Evolutionary conservation across 108 stramenopile species (phyloP), one percentile per base, ranked within the genome.

Genomic region (Fistulifera pelliculosa): DNA sequence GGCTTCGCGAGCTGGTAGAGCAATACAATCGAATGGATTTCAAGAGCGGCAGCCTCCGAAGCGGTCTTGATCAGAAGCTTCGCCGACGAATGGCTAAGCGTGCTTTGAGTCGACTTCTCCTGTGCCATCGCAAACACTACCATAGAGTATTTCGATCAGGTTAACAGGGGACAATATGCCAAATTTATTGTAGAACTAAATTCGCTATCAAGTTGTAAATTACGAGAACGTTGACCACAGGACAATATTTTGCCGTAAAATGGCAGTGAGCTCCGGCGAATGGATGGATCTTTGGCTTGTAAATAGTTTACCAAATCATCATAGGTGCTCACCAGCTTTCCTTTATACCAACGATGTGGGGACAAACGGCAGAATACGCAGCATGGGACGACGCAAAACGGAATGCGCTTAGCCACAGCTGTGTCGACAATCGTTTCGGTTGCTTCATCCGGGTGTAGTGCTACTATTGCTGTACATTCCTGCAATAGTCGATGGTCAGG

Each of bases 391-490:
- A 93, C 70, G 19, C 79, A 70, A 54, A 93, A 81, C 1, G 92
- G 92, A 22, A 78, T 76, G 35, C 60, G 56, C 14, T 76, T 45
- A 27, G 69, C 26, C n/a, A 85, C 76, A 18, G 92, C 87, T 26
- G 73, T 53, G 49, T 81, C 66, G 15, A 94, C 85, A 28, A 87
- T 68, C 15, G 69, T 55, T 53, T 76, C 92, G 5, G 92, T 90
- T 8, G 92, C 92, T 60, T 94, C 85, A 49, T 94, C 92, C 0
- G 92, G 87, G 62, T 93, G 92, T 45, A 93, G 60, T 1, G 85
- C 87, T 11, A 93, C 77, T 24, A 89, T 70, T 0, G 85, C 86
- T 8, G 47, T 19, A 14, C 43, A 44, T 5, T 27, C 18, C 12
- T 19, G 27, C 1, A 60, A 48, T 12, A 49, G 23, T 2, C 3